These are phyloP conservation scores for Senna siamea DNA, from an alignment of 306 rosid genomes.

Conservation along the genomic window DNA sequence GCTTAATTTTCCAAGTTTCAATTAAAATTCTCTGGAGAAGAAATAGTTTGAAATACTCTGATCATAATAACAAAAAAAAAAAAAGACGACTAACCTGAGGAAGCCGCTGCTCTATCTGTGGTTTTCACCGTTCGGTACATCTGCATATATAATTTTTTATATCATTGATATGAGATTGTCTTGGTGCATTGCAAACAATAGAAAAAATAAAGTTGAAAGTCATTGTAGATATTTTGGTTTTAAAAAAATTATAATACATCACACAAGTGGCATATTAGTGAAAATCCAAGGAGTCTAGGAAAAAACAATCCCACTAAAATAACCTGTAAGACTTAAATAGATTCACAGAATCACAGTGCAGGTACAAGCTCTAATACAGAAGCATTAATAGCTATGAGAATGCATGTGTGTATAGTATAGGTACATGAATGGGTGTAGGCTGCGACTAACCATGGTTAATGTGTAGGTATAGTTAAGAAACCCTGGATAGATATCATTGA, in stretches of 20 bases:
- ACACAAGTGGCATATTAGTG: conserved; percentile 7
- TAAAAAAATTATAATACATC: not conserved
- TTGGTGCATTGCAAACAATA: not conserved
- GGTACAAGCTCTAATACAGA: conserved; percentile 52
- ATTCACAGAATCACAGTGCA: conserved; percentile 43
- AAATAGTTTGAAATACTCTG: too few species aligned
- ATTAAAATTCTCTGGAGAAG: not conserved
- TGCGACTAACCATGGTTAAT: conserved; percentile 72
- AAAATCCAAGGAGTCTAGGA: conserved; percentile 18
- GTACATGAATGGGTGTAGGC: conserved; percentile 46
- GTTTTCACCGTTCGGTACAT: conserved; percentile 99
- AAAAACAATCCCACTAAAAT: not conserved
- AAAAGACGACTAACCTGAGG: conserved; percentile 62
- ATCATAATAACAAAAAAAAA: not conserved
- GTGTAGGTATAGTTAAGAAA: conserved; percentile 48
- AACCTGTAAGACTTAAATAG: conserved; percentile 43
- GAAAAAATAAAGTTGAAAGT: not conserved
- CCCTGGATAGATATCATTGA: conserved; percentile 67
- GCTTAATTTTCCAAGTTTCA: conserved; percentile 9
- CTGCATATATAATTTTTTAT: conserved; percentile 45
- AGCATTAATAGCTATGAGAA: conserved; percentile 48
- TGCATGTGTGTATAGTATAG: not conserved
- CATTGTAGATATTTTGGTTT: too few species aligned
- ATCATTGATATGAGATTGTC: not conserved
- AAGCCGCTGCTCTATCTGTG: conserved; percentile 84